Evolutionary conservation across 2,329 filamentous ascomycete genomes (phyloP), one percentile per base, ranked within the genome.

Genomic region (Neonectria punicea): DNA sequence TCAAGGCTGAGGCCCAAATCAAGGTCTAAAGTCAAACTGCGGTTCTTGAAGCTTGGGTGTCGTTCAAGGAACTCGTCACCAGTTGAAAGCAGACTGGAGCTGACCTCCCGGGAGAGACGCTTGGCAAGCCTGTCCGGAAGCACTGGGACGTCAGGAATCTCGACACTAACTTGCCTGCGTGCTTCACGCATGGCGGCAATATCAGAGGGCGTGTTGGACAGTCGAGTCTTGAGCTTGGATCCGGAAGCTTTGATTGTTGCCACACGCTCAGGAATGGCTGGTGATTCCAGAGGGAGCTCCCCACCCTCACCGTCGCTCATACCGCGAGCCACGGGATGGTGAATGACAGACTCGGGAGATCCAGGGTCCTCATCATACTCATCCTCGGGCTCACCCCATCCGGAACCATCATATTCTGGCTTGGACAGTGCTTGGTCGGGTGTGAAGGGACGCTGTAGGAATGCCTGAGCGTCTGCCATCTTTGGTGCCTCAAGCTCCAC

Each of bases 171-270:
- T 74, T 94, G 89, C 66, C 94, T 89, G 69, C 95, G 90, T 70
- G 92, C 89, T 71, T 95, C 93, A 46, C 93, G 91, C 93, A 98
- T 97, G 5, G 92, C 86, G 61, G 89, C 84, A 54, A 95, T 81
- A 77, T 98, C 95, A 1, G 93, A 90, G 2, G 94, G 94, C 0
- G 94, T 97, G 43, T 93, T 89, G 2, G 95, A 98, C 16, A 93
- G 89, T 36, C 95, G 88, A 0, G 94, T 96, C 84, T 97, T 98
- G 44, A 98, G 86, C 78, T 90, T 93, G 11, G 93, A 93, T 8
- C 93, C 93, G 22, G 92, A 90, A 9, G 94, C 92, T 78, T 95
- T 96, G 80, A 98, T 94, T 0, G 95, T 98, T 5, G 95, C 93
- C 53, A 93, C 82, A 51, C 90, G 88, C 73, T 97, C 94, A 1